Evolutionary conservation across 257 asterid genomes (phyloP), one percentile per base, ranked within the genome.

Genomic region (Jacaranda copaia): DNA sequence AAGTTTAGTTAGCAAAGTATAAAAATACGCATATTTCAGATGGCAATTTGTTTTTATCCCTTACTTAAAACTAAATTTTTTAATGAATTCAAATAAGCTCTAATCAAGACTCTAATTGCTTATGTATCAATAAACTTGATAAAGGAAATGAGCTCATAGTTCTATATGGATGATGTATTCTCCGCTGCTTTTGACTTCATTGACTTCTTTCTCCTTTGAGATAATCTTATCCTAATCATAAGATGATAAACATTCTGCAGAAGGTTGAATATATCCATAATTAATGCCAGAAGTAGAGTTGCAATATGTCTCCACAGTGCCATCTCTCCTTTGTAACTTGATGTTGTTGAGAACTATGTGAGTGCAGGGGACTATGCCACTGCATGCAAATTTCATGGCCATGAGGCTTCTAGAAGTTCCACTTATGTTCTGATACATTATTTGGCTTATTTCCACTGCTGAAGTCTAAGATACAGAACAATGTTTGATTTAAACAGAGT

Each of bases 321-420:
- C 97, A 79, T 94, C 88, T 67, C 58, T 75, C 2, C 87, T 60
- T 79, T 82, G 81, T 77, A 94, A 80, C 86, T 89, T 77, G 43
- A 92, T 82, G 78, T 90, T 84, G 77, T 90, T 80, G 66, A 94
- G 92, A 46, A 89, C 76, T 58, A 90, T 92, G 82, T 85, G 74
- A 63, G 86, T 87, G 85, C 97, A 94, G 7, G 97, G 98, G 25
- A 92, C 89, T 2, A 86, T 74, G 79, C 92, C 86, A 16, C 97
- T 92, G 84, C 97, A 94, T 12, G 97, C 93, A 73, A 94, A 94
- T 76, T 80, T 89, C 83, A 92, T 87, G 52, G 92, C 97, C 59
- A 73, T 53, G 77, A 66, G 78, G 80, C 85, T 88, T 69, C 51
- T 81, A 4, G 96, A 94, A 16, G 93, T 90, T 75, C 97, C 97